These are phyloP conservation scores for Falciphora oryzae DNA, from an alignment of 2,329 filamentous ascomycete species.

Conservation along the genomic window DNA sequence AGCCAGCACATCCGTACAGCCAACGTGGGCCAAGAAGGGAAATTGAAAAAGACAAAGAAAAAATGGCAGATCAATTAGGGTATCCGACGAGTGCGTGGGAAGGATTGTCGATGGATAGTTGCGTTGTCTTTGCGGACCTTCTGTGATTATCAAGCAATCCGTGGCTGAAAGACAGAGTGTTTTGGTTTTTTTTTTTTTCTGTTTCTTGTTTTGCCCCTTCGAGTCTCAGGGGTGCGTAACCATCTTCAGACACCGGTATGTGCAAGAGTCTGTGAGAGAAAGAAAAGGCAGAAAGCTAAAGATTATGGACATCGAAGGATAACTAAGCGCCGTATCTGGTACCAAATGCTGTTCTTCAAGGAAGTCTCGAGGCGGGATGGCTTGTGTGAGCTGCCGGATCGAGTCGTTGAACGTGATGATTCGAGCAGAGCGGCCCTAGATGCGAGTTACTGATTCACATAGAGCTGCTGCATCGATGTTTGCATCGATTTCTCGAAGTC, in stretches of 20 bases:
- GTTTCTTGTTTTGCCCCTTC: not conserved
- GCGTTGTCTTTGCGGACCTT: not conserved
- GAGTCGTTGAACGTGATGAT: not conserved
- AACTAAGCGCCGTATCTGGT: not conserved
- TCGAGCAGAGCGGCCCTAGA: not conserved
- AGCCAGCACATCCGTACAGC: constrained; percentile 7
- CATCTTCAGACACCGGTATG: not conserved
- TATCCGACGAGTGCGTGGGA: not conserved
- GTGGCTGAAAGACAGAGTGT: not conserved
- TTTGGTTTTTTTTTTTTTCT: not conserved
- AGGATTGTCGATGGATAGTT: not conserved
- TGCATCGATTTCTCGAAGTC: constrained; percentile 40
- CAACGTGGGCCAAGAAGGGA: constrained; percentile 2
- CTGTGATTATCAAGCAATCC: not conserved
- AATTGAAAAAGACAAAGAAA: not conserved
- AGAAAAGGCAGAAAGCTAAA: not conserved
- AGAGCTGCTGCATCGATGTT: constrained; percentile 30
- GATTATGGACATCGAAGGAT: not conserved
- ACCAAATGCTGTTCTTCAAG: not conserved
- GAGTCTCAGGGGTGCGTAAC: not conserved
- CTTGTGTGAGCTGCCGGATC: not conserved
- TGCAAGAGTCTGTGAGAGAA: not conserved
- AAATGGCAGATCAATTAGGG: constrained; percentile 1
- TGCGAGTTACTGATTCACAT: constrained; percentile 18
- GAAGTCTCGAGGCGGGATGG: not conserved